Conservation (phyloP, 2,329 filamentous ascomycete genomes). For the Colletotrichum sp. region DNA sequence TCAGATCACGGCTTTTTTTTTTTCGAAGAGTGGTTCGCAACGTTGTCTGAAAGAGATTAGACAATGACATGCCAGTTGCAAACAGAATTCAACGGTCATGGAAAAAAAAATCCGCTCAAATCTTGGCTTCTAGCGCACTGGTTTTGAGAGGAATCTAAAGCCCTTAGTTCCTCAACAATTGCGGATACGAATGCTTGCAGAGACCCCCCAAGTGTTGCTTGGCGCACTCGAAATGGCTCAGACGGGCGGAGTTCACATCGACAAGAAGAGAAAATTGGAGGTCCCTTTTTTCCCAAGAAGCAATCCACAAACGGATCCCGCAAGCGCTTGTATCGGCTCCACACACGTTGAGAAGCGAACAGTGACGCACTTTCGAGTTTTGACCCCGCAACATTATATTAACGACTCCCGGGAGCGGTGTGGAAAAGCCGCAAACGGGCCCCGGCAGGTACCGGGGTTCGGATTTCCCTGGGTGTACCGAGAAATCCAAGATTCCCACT, state of each 20-base stretch:
- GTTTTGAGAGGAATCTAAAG: neutral
- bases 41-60: neutral
- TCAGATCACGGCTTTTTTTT: neutral
- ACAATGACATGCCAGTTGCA: neutral
- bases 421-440: neutral
- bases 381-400: neutral
- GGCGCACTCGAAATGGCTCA: neutral
- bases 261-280: neutral
- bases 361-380: neutral
- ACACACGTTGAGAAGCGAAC: conserved; percentile 1
- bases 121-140: neutral
- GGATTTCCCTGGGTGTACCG: neutral
- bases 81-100: neutral
- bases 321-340: neutral
- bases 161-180: neutral
- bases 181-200: neutral
- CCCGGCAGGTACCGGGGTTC: neutral
- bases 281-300: neutral
- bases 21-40: neutral
- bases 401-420: neutral
- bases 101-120: neutral
- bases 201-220: neutral
- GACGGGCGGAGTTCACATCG: neutral
- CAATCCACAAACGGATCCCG: neutral
- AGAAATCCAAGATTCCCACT: neutral